Base-by-base conservation (phyloP, 495 filamentous ascomycete genomes). In the Xylaria bambusicola region DNA sequence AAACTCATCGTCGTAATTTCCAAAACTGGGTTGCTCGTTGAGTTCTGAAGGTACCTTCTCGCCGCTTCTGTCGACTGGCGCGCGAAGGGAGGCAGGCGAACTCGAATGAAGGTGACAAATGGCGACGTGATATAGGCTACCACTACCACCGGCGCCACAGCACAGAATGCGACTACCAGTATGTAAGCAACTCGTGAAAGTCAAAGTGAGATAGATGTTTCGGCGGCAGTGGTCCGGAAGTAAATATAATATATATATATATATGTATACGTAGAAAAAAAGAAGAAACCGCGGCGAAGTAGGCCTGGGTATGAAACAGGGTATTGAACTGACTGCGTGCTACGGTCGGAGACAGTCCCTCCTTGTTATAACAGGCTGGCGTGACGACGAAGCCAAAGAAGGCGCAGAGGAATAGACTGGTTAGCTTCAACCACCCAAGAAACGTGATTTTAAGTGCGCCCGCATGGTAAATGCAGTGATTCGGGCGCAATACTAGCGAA, bases 1-100 rank as follows among this genome's bases (percentile, higher is more conserved):
- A 88, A 75, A 23, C 84, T 86, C 77, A 92, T 86, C 13, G 87
- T 93, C 17, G 82, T 87, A 40, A 95, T 73, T 27, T 88, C 85
- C 1, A 96, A 65, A 24, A 76, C 77, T 1, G 88, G 86, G 8
- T 79, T 78, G 0, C 84, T 78, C 2, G 90, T 86, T 0, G 90
- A 73, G 24, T 78, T 79, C 50, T 79, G 78, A 0, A 80, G 78
- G 67, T 88, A 95, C 23, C 83, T 82, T 27, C 84, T 61, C n/a
- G 91, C 78, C 54, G 80, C 73, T 12, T 88, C 86, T n/a, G 77
- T 77, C 0, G 89, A 92, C 33, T 75, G 73, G 12, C 90, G 84
- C n/a, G 87, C 88, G 67, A 83, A 86, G 3, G 80, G 71, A 6
- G 90, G 90, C 10, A 92, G 74, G 23, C 82, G 80, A 31, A 93